Evolutionary conservation across 495 filamentous ascomycete species (phyloP).

Genomic region (Penicillium diatomitis): DNA sequence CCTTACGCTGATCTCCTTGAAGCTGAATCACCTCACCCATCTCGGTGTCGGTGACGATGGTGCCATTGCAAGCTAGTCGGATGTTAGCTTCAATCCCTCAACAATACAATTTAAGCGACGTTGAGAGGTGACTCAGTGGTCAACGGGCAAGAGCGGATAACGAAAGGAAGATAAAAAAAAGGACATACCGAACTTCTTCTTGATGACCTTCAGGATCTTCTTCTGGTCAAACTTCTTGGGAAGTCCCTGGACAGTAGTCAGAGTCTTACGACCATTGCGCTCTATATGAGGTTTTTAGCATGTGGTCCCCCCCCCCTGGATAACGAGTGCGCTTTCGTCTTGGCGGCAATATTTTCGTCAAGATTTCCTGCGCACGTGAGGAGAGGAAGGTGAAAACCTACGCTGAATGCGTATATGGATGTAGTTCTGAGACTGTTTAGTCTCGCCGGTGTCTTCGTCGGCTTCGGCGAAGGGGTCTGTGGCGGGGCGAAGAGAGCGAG

Average conservation of each 20-base stretch:
- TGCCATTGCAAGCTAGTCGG: conserved; percentile 93
- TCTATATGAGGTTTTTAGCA: conserved; percentile 47
- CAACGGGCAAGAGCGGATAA: background rate
- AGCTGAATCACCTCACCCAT: conserved; percentile 99
- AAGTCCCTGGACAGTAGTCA: conserved; percentile 98
- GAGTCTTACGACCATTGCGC: conserved; percentile 99
- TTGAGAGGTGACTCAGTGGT: too few relatives aligned
- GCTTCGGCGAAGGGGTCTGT: conserved; percentile 99
- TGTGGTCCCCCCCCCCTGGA: background rate
- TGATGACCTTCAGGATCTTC: conserved; percentile 99
- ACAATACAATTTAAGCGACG: too few relatives aligned
- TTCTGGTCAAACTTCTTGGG: conserved; percentile 98
- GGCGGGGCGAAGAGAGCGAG: conserved; percentile 16
- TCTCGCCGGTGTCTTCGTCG: conserved; percentile 96
- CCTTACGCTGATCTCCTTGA: conserved; percentile 97
- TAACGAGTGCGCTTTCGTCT: background rate
- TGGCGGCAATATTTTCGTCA: conserved; percentile 3
- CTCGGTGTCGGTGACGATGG: conserved; percentile 91
- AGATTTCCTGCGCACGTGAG: conserved; percentile 3
- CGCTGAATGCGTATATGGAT: conserved; percentile 99
- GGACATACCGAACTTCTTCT: conserved; percentile 93
- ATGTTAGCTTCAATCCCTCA: conserved; percentile 12
- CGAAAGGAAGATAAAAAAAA: background rate
- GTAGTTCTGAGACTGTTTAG: conserved; percentile 90
- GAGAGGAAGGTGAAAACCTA: conserved; percentile 43